Evolutionary conservation across 192 early-diverging fungal genomes (phyloP).

Genomic region (Entomortierella parvispora): DNA sequence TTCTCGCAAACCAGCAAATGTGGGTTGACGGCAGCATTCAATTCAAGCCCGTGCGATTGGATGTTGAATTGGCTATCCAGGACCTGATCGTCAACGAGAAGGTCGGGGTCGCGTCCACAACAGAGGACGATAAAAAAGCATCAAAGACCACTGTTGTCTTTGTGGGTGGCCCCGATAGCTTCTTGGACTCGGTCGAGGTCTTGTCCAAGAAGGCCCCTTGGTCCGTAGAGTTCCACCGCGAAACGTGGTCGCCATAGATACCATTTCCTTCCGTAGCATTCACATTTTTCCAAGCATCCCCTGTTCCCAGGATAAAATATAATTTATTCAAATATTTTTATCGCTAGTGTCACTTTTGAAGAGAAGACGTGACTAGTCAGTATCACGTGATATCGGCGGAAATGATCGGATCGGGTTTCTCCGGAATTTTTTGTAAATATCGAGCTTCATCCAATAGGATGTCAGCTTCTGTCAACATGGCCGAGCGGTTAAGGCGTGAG

Average conservation of each 20-base stretch:
- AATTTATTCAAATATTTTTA: no score
- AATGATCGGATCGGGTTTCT: no score
- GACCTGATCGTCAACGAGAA: constrained; percentile 4
- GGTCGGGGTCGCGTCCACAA: constrained; percentile 1
- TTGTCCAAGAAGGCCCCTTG: constrained; percentile 7
- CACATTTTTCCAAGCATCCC: no score
- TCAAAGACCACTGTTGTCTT: constrained; percentile 1
- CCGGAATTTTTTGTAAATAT: no score
- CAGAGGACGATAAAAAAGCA: background rate
- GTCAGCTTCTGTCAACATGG: constrained; percentile 56
- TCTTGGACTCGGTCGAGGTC: constrained; percentile 17
- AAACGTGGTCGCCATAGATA: constrained; percentile 14
- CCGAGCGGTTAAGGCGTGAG: constrained; percentile 63
- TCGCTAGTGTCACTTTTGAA: no score
- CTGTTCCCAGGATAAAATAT: no score
- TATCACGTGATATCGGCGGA: no score
- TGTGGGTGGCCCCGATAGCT: constrained; percentile 18
- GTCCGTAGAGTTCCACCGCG: constrained; percentile 15
- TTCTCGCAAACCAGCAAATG: background rate
- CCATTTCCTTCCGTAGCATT: no score
- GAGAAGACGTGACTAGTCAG: no score
- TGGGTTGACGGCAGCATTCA: background rate
- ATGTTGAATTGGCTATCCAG: background rate
- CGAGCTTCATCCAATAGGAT: no score
- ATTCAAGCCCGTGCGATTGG: constrained; percentile 1